Evolutionary conservation across 2,329 filamentous ascomycete genomes (phyloP).

Genomic region (Cordyceps cateniannulata): DNA sequence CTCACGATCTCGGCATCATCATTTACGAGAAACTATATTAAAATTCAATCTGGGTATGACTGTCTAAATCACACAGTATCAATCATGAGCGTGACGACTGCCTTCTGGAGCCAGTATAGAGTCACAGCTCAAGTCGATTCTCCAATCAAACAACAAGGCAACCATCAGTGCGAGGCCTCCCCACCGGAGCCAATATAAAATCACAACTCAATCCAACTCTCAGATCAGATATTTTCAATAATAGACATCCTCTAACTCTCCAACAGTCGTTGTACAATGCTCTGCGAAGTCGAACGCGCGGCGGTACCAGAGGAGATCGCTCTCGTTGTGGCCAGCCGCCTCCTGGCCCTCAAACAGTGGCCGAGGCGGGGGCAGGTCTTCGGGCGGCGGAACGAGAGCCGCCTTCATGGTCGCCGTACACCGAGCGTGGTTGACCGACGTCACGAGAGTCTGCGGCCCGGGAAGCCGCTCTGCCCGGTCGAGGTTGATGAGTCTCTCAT

Average conservation of each 20-base stretch:
- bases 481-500: too few species aligned
- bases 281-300: conserved; percentile 64
- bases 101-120: too few species aligned
- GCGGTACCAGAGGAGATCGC: conserved; percentile 61
- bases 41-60: background rate
- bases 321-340: conserved; percentile 59
- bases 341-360: conserved; percentile 63
- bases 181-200: too few species aligned
- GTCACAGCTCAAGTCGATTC: too few species aligned
- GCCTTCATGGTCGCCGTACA: conserved; percentile 45
- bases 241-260: too few species aligned
- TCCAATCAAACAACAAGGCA: too few species aligned
- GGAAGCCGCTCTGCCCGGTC: too few species aligned
- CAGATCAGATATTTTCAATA: too few species aligned
- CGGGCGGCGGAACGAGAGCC: conserved; percentile 65
- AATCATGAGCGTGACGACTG: too few species aligned
- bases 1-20: background rate
- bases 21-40: background rate
- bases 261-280: conserved; percentile 28
- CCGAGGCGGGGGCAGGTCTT: conserved; percentile 60
- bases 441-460: conserved; percentile 63
- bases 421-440: conserved; percentile 67
- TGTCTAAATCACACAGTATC: background rate
- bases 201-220: too few species aligned
- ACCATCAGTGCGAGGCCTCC: too few species aligned